Evolutionary conservation across 192 early-diverging fungal species (phyloP).

Genomic region (Coemansia sp.): DNA sequence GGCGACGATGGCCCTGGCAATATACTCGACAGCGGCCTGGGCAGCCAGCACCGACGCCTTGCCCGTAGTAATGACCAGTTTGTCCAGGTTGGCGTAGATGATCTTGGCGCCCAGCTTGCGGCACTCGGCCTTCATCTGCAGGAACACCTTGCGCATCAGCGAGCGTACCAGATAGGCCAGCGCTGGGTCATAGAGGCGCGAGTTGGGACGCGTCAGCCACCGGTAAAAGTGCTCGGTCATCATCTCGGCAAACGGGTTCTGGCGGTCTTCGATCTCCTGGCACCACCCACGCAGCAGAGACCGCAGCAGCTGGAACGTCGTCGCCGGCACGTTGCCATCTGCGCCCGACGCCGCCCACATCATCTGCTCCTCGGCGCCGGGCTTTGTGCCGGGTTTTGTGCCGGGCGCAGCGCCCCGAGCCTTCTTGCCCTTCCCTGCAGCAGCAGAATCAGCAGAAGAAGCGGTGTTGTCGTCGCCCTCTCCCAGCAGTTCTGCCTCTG

Average conservation of each 20-base stretch:
- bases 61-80: slow-evolving; percentile 73
- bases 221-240: slow-evolving; percentile 82
- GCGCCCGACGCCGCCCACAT: slow-evolving; percentile 4
- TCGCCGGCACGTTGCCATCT: slow-evolving; percentile 28
- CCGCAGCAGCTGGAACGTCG: slow-evolving; percentile 69
- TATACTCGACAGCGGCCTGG: slow-evolving; percentile 67
- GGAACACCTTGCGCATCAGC: slow-evolving; percentile 86
- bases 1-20: slow-evolving; percentile 61
- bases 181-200: slow-evolving; percentile 81
- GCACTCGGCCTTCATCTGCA: slow-evolving; percentile 79
- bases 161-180: slow-evolving; percentile 72
- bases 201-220: slow-evolving; percentile 75
- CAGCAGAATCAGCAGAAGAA: background rate
- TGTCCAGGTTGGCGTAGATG: slow-evolving; percentile 76
- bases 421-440: slow-evolving; percentile 1
- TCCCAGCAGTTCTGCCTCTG: slow-evolving; percentile 6
- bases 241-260: slow-evolving; percentile 64
- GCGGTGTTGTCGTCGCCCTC: slow-evolving; percentile 1
- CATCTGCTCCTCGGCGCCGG: background rate
- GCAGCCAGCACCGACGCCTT: slow-evolving; percentile 73
- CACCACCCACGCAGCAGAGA: slow-evolving; percentile 77
- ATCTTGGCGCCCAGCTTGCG: slow-evolving; percentile 71
- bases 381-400: background rate
- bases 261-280: slow-evolving; percentile 58
- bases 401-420: background rate